Evolutionary conservation across 805 yeast genomes (phyloP), one percentile per base, ranked within the genome.

Genomic region (Candida pseudoglaebosa): DNA sequence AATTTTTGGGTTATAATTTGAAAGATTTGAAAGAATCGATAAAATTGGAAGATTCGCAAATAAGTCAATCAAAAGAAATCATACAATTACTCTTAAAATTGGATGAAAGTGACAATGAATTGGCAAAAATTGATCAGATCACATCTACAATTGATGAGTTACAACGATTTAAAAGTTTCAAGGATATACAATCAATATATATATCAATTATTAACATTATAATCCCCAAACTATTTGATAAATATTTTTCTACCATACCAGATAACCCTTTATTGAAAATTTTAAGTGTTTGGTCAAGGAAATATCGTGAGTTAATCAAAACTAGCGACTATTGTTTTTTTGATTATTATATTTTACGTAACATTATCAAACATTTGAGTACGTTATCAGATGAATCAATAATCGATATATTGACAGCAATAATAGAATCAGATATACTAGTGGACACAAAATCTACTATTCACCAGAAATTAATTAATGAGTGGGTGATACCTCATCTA

Each of bases 401-500:
- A 3, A 31, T 54, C 5, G 43, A 46, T 10, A 24, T 36, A 3
- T 28, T 55, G 4, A 39, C 46, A 3, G 48, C 54, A 2, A 37
- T 53, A 2, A 5, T 26, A 26, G 29, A 26, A 13, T 26, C 29
- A 26, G 12, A 26, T 6, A 26, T 26, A 5, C 28, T 56, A 10
- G 28, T 49, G 3, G 38, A 47, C 24, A 35, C 44, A 7, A 40
- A 44, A n/a, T 20, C 39, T 17, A 29, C 44, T 5, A 28, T 53
- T 15, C 35, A 41, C n/a, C 10, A 30, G 2, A 49, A 47, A 31
- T 19, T 57, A 2, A 32, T 46, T 2, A 36, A 43, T 4, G 56
- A 55, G 4, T 39, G 48, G 4, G 34, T 59, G 2, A n/a, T 49
- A 2, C 62, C 64, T 3, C 42, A 30, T 15, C 34, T 56, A 8